phyloP scores from a whole-genome alignment of 176 grass and related monocot genomes.

The Elymus sibiricus region DNA sequence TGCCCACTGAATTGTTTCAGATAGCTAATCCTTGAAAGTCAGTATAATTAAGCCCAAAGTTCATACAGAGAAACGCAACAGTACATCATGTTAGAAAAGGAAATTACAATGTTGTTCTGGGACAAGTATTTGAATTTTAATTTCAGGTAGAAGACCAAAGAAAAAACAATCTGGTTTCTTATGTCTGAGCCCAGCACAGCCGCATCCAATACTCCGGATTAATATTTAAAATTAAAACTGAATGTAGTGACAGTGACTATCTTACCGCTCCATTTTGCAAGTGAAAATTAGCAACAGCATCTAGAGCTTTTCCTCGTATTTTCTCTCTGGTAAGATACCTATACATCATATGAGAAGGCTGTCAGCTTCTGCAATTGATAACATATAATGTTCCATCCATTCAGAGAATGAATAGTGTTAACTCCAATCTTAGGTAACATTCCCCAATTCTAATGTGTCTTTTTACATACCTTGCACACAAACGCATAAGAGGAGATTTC shows the following conservation, averaged over 20 bases:
- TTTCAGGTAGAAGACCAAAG: not conserved
- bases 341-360: constrained; percentile 17
- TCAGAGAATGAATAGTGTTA: not conserved
- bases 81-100: not conserved
- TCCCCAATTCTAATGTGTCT: not conserved
- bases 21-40: not conserved
- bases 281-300: constrained; percentile 91
- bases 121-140: not conserved
- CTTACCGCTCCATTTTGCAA: constrained; percentile 99
- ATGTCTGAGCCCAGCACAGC: not conserved
- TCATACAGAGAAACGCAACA: not conserved
- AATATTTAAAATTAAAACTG: constrained; percentile 4
- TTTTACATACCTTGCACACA: constrained; percentile 76
- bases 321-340: constrained; percentile 91
- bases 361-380: not conserved
- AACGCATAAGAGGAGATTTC: constrained; percentile 72
- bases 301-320: constrained; percentile 87
- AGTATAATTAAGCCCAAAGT: not conserved
- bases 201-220: not conserved
- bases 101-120: not conserved
- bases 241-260: not conserved
- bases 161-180: not conserved
- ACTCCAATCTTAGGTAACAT: not conserved
- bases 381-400: not conserved
- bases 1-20: not conserved